Conservation (phyloP, 1,284 basidiomycete species). For the Cutaneotrichosporon sp. region DNA sequence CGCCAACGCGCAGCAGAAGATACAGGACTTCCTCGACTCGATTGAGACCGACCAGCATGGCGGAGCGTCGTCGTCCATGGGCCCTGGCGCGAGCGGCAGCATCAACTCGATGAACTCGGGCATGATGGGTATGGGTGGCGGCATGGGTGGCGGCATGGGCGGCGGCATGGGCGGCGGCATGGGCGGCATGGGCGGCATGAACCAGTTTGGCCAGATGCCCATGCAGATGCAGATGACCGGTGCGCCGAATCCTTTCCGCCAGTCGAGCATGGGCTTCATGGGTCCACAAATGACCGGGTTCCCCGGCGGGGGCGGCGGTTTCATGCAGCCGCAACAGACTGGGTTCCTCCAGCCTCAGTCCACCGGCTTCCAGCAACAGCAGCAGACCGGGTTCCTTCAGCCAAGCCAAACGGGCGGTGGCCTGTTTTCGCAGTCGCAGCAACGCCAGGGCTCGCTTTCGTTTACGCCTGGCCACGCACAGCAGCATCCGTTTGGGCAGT, state of each 20-base stretch:
- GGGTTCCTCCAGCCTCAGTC: background rate
- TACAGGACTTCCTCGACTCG: constrained; percentile 84
- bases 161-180: background rate
- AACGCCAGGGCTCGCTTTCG: constrained; percentile 7
- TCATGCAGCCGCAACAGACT: constrained; percentile 20
- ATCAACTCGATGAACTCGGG: constrained; percentile 8
- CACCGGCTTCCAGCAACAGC: constrained; percentile 41
- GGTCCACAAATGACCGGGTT: constrained; percentile 61
- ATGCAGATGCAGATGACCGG: constrained; percentile 27
- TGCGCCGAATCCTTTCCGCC: constrained; percentile 66
- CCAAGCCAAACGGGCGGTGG: constrained; percentile 50
- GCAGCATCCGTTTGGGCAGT: background rate
- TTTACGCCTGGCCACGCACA: too few relatives aligned
- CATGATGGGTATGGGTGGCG: background rate
- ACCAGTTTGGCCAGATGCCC: constrained; percentile 16
- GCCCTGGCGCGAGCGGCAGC: background rate
- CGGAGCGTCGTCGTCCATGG: background rate
- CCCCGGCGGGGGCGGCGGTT: constrained; percentile 53
- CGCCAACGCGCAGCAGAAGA: constrained; percentile 41
- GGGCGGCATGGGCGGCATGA: constrained; percentile 7
- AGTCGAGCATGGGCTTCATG: constrained; percentile 53
- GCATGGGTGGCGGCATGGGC: constrained; percentile 6
- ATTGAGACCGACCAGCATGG: constrained; percentile 71
- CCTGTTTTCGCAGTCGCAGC: constrained; percentile 62
- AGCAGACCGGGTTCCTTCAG: constrained; percentile 49